Evolutionary conservation across 1,139 yeast genomes (phyloP).

Genomic region (Taiozyma sp.): DNA sequence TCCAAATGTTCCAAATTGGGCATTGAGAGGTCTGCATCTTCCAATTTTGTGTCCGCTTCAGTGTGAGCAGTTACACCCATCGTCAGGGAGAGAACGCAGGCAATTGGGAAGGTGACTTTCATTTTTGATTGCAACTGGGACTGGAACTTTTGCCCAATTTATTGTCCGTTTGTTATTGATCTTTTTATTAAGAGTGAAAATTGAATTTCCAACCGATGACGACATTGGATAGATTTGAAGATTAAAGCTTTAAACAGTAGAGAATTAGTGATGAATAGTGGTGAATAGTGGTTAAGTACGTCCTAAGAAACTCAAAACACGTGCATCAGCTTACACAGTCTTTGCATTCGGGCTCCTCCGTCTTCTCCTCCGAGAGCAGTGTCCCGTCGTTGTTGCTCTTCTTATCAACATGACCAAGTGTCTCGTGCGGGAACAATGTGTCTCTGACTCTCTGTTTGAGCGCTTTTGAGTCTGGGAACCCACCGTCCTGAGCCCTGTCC

Average conservation of each 20-base stretch:
- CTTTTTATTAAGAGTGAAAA: neutral
- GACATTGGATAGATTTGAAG: neutral
- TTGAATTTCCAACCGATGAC: neutral
- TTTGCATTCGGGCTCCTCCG: constrained; percentile 8
- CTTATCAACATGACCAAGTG: constrained; percentile 42
- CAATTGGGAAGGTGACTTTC: neutral
- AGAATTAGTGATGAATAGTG: too few species aligned
- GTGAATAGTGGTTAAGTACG: too few species aligned
- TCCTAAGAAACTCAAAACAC: too few species aligned
- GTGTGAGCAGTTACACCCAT: constrained; percentile 14
- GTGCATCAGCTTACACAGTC: constrained; percentile 9
- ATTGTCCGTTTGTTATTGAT: neutral
- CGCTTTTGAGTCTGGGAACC: constrained; percentile 59
- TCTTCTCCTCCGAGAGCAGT: constrained; percentile 5
- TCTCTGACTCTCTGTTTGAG: constrained; percentile 50
- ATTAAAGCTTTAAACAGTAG: too few species aligned
- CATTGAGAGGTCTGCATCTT: constrained; percentile 29
- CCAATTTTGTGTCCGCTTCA: constrained; percentile 15
- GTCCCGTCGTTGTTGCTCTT: constrained; percentile 20
- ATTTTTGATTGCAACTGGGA: neutral
- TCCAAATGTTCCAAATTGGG: constrained; percentile 31
- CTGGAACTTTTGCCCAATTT: too few species aligned
- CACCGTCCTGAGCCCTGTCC: constrained; percentile 50
- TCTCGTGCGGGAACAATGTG: constrained; percentile 37
- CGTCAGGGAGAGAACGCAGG: neutral